Conservation (phyloP, 2,329 filamentous ascomycete genomes). For the Alternaria postmessia region DNA sequence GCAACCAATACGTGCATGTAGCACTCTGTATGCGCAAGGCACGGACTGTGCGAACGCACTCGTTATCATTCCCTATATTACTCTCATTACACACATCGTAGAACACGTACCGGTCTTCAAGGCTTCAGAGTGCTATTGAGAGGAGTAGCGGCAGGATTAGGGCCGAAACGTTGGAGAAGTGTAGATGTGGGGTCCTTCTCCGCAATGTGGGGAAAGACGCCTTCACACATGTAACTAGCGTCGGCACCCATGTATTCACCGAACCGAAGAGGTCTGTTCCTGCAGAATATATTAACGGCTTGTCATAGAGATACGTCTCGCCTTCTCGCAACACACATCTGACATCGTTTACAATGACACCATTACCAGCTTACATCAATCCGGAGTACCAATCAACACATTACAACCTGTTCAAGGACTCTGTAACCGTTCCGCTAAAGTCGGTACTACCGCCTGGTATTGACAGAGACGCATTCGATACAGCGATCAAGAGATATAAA, state of each 20-base stretch:
- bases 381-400: slow-evolving; percentile 55
- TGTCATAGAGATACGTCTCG: background rate
- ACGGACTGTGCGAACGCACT: background rate
- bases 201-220: slow-evolving; percentile 25
- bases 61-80: background rate
- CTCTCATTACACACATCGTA: background rate
- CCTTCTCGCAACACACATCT: background rate
- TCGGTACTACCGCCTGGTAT: slow-evolving; percentile 54
- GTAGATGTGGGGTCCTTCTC: slow-evolving; percentile 26
- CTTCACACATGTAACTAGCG: background rate
- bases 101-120: background rate
- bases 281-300: slow-evolving; percentile 5
- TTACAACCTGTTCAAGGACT: slow-evolving; percentile 53
- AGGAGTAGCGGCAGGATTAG: background rate
- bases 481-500: slow-evolving; percentile 49
- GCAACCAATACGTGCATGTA: background rate
- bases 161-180: slow-evolving; percentile 10
- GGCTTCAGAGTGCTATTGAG: background rate
- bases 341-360: slow-evolving; percentile 17
- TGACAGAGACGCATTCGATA: slow-evolving; percentile 48
- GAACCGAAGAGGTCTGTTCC: background rate
- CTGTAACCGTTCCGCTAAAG: slow-evolving; percentile 49
- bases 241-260: background rate
- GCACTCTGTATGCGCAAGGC: background rate
- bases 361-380: slow-evolving; percentile 46